Evolutionary conservation across 2,329 filamentous ascomycete species (phyloP), one percentile per base, ranked within the genome.

Genomic region (Epichloe uncinata): DNA sequence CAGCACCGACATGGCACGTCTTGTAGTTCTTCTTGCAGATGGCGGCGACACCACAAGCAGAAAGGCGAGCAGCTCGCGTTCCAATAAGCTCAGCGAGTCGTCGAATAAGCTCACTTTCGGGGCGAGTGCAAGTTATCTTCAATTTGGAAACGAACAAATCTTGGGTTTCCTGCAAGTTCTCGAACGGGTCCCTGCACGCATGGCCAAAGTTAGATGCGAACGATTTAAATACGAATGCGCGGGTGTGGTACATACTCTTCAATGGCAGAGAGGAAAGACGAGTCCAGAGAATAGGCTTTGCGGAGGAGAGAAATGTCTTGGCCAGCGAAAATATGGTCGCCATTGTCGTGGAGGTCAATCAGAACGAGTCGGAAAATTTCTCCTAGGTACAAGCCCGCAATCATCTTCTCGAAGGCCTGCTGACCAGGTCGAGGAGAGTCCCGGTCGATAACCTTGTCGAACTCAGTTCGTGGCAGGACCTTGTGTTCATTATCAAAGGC

Each of bases 361-460:
- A 96, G 71, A 50, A 91, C 82, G 45, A 95, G 77, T 52, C 91
- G 87, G 78, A 95, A 94, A 61, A 97, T 85, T 69, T 97, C 91
- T 56, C 91, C 91, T 2, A 96, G 79, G 66, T 96, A 97, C 45
- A 96, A 76, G 55, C 91, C 91, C 2, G 91, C 89, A 63, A 95
- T 90, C 87, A 96, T 96, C 74, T 97, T 96, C 72, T 97, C 91
- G 58, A 96, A 96, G 1, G 87, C 83, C 70, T 97, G 91, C 69
- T 96, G 89, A 47, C 89, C 90, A 3, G 91, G 91, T 26, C 90
- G 85, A 36, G 91, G 91, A 18, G 90, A 96, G 60, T 93, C 85
- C 58, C 87, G 82, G 72, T 97, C 91, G 61, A 97, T 87, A 57
- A 84, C 81, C 53, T 86, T 73, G 65, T 97, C 91, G 68, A 93